These are phyloP conservation scores for Suillus variegatus DNA, from an alignment of 768 basidiomycete species.

Conservation along the genomic window DNA sequence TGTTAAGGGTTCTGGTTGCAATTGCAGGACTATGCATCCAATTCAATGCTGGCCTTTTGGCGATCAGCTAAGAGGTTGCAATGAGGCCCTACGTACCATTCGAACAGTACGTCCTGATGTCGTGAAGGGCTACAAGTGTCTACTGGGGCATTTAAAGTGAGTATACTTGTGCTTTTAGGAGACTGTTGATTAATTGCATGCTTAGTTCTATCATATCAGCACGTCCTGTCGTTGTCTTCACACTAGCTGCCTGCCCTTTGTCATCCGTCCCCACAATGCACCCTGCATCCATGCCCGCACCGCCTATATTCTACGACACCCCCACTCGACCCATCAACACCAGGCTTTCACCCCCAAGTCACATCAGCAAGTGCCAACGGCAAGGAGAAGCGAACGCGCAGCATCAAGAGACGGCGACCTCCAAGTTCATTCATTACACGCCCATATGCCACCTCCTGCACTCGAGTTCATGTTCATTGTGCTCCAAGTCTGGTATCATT, in stretches of 20 bases:
- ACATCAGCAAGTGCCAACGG: too few relatives aligned
- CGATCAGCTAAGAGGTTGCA: slow-evolving; percentile 45
- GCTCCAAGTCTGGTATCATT: too few relatives aligned
- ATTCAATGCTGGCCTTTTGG: slow-evolving; percentile 56
- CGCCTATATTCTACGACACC: too few relatives aligned
- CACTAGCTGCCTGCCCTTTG: slow-evolving; percentile 30
- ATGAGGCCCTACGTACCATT: slow-evolving; percentile 37
- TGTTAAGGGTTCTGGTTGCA: slow-evolving; percentile 74
- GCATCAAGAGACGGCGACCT: too few relatives aligned
- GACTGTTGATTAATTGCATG: slow-evolving; percentile 11
- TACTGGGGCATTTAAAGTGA: slow-evolving; percentile 24
- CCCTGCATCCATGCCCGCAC: too few relatives aligned
- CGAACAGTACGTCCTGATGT: slow-evolving; percentile 15
- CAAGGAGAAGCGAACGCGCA: too few relatives aligned
- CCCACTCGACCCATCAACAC: too few relatives aligned
- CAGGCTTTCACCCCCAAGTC: too few relatives aligned
- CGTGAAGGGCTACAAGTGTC: slow-evolving; percentile 10
- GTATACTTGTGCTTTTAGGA: slow-evolving; percentile 11
- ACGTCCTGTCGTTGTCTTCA: slow-evolving; percentile 30
- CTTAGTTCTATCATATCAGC: slow-evolving; percentile 27
- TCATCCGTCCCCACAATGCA: background rate
- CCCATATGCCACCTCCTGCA: too few relatives aligned
- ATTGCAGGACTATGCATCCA: slow-evolving; percentile 60
- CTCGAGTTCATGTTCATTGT: too few relatives aligned
- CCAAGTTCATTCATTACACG: too few relatives aligned